phyloP scores from a whole-genome alignment of 78 protist species.

The Dictyostelium discoideum region dicty_2.7 NC_007088.5:7974501-7975000 shows the following conservation, averaged over 20 bases:
- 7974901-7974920: conserved; percentile 46
- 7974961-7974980: conserved; percentile 41
- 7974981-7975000: conserved; percentile 64
- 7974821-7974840: conserved; percentile 44
- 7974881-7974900: background rate
- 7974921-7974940: conserved; percentile 23
- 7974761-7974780: background rate
- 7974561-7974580: no score
- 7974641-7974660: no score
- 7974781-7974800: conserved; percentile 11
- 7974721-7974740: conserved; percentile 4
- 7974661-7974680: no score
- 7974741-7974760: conserved; percentile 55
- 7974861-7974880: conserved; percentile 43
- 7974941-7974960: conserved; percentile 34
- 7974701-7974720: no score
- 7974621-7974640: no score
- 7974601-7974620: no score
- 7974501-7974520: no score
- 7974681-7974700: no score
- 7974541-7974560: no score
- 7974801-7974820: conserved; percentile 43
- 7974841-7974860: conserved; percentile 26
- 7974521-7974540: no score
- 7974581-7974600: no score